phyloP scores from a whole-genome alignment of 139 green algal genomes.

The Nannochloris sp. region DNA sequence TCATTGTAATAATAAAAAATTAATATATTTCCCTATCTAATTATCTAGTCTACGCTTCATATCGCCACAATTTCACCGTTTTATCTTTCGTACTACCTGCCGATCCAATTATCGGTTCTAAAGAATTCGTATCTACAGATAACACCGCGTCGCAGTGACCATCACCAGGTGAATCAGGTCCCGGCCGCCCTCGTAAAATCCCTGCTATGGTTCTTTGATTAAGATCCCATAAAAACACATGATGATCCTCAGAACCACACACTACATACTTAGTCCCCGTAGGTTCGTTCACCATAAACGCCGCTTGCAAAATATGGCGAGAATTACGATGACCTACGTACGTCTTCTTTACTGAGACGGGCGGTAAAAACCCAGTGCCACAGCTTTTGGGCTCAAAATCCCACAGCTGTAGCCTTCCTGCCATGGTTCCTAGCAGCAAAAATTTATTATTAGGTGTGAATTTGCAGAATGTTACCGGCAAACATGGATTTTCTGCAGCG shows the following conservation, averaged over 20 bases:
- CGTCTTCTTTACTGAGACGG: conserved; percentile 26
- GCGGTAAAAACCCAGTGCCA: background rate
- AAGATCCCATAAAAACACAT: conserved; percentile 74
- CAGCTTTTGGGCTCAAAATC: conserved; percentile 44
- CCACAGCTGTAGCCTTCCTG: conserved; percentile 59
- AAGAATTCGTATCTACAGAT: conserved; percentile 4
- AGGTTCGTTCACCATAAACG: conserved; percentile 26
- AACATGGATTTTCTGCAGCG: conserved; percentile 38
- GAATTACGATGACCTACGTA: conserved; percentile 48
- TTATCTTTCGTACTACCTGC: conserved; percentile 45
- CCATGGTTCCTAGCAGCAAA: conserved; percentile 54
- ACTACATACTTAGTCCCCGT: conserved; percentile 52
- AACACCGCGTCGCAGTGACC: conserved; percentile 43
- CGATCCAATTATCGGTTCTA: conserved; percentile 26
- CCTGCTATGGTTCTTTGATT: conserved; percentile 27
- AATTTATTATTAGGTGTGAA: conserved; percentile 85
- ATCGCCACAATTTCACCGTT: conserved; percentile 59
- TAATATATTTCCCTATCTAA: background rate
- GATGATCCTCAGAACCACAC: conserved; percentile 74
- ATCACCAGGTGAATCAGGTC: conserved; percentile 21
- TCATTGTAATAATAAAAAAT: background rate
- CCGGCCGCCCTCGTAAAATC: conserved; percentile 25
- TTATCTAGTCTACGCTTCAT: conserved; percentile 1
- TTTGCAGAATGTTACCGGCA: conserved; percentile 61
- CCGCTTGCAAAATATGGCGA: conserved; percentile 1